phyloP scores from a whole-genome alignment of 23 red algal genomes.

The Gracilaria caudata region DNA sequence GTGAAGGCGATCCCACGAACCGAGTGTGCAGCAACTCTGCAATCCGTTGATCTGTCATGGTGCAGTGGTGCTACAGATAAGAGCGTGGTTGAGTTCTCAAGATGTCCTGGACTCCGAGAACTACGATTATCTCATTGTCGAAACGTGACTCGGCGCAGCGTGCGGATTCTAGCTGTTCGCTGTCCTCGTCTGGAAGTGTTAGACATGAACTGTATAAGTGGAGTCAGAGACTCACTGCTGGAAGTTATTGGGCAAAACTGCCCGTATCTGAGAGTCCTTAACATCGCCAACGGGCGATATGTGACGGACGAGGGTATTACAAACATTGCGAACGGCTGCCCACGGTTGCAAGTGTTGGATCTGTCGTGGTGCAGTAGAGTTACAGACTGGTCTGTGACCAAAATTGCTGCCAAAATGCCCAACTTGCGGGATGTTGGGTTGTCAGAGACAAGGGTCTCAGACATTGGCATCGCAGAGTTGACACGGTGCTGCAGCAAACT shows the following conservation, averaged over 20 bases:
- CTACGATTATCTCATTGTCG: conserved; percentile 64
- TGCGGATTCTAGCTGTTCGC: conserved; percentile 66
- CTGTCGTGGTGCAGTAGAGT: conserved; percentile 66
- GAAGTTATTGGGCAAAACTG: conserved; percentile 70
- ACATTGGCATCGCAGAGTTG: conserved; percentile 64
- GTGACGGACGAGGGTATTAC: conserved; percentile 62
- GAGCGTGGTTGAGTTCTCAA: conserved; percentile 76
- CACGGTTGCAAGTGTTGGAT: conserved; percentile 60
- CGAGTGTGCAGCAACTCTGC: conserved; percentile 60
- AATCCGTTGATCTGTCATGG: conserved; percentile 72
- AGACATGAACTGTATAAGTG: conserved; percentile 76
- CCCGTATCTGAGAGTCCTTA: conserved; percentile 54
- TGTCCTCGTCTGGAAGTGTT: conserved; percentile 72
- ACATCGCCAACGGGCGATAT: conserved; percentile 64
- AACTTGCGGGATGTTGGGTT: conserved; percentile 58
- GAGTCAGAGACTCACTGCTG: conserved; percentile 64
- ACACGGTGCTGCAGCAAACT: conserved; percentile 56
- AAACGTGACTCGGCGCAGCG: conserved; percentile 57
- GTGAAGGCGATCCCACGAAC: conserved; percentile 58
- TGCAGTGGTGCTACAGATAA: conserved; percentile 71
- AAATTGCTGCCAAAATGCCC: conserved; percentile 41
- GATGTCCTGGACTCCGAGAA: conserved; percentile 64
- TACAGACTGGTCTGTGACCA: conserved; percentile 60
- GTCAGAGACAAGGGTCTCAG: conserved; percentile 63
- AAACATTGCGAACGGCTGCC: conserved; percentile 54